phyloP scores from a whole-genome alignment of 768 basidiomycete species.

The Tephrocybe sp. region DNA sequence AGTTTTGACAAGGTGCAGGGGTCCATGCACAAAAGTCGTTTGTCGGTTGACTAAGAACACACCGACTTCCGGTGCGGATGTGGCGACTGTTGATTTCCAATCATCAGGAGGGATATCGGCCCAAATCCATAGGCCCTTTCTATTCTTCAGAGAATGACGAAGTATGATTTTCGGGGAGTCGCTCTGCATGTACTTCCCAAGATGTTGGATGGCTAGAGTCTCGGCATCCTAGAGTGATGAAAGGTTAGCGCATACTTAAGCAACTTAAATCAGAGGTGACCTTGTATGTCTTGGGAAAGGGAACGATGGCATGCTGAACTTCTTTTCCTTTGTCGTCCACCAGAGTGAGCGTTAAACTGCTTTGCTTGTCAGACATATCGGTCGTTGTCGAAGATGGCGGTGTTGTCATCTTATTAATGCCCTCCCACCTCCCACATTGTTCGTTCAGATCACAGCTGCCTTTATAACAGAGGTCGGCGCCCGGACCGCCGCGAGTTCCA shows the following conservation, averaged over 20 bases:
- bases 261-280: no score
- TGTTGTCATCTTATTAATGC: no score
- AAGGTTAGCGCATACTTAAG: neutral
- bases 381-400: neutral
- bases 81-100: slow-evolving; percentile 8
- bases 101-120: slow-evolving; percentile 15
- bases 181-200: slow-evolving; percentile 2
- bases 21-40: neutral
- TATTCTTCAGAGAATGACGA: slow-evolving; percentile 13
- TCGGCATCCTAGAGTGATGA: slow-evolving; percentile 6
- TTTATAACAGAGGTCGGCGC: no score
- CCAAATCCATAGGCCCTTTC: slow-evolving; percentile 16
- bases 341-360: slow-evolving; percentile 5
- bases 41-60: neutral
- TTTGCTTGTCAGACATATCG: neutral
- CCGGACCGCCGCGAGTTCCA: no score
- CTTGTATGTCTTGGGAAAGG: slow-evolving; percentile 16
- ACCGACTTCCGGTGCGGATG: slow-evolving; percentile 1
- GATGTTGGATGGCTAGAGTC: neutral
- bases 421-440: no score
- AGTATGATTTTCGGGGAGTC: slow-evolving; percentile 6
- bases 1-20: no score
- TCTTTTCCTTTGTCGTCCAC: neutral
- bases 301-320: slow-evolving; percentile 13
- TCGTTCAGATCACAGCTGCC: no score